phyloP scores from a whole-genome alignment of 306 rosid genomes.

The Citrullus mucosospermus region DNA sequence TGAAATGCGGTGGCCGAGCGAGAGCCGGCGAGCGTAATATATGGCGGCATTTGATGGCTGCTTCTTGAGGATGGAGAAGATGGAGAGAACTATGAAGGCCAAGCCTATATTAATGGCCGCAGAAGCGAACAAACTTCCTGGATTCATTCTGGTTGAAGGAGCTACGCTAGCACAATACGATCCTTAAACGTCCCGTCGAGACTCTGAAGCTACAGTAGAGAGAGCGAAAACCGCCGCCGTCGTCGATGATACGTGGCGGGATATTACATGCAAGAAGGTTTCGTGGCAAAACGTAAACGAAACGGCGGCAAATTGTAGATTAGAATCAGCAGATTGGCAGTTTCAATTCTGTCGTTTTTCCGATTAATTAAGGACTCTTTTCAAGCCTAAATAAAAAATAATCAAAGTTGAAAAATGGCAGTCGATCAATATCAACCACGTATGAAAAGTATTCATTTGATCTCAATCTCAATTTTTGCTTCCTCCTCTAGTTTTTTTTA shows the following conservation, averaged over 20 bases:
- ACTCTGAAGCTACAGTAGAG: neutral
- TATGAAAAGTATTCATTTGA: too few species aligned
- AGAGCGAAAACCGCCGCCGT: neutral
- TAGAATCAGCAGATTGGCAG: neutral
- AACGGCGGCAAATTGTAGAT: neutral
- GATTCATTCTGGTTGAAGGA: constrained; percentile 30
- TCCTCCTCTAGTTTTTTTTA: too few species aligned
- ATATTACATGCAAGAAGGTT: neutral
- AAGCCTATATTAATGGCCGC: constrained; percentile 71
- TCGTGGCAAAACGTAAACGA: neutral
- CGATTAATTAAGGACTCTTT: too few species aligned
- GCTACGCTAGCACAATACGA: neutral
- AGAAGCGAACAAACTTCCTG: constrained; percentile 60
- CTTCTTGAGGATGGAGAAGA: constrained; percentile 71
- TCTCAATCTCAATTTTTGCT: too few species aligned
- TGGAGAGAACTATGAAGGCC: constrained; percentile 51
- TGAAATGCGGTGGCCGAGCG: constrained; percentile 15
- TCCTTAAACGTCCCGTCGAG: neutral
- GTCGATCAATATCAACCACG: too few species aligned
- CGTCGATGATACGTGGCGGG: constrained; percentile 5
- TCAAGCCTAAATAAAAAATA: too few species aligned
- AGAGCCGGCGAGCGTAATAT: constrained; percentile 62
- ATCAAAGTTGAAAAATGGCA: too few species aligned
- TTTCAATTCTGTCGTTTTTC: neutral
- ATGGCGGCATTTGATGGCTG: constrained; percentile 55